A percentile compares a stretch with the other conserved stretches of the same genome.
These are phyloP conservation scores for Penicillium sp. DNA, from an alignment of 2,329 filamentous ascomycete species.

Conservation along the genomic window DNA sequence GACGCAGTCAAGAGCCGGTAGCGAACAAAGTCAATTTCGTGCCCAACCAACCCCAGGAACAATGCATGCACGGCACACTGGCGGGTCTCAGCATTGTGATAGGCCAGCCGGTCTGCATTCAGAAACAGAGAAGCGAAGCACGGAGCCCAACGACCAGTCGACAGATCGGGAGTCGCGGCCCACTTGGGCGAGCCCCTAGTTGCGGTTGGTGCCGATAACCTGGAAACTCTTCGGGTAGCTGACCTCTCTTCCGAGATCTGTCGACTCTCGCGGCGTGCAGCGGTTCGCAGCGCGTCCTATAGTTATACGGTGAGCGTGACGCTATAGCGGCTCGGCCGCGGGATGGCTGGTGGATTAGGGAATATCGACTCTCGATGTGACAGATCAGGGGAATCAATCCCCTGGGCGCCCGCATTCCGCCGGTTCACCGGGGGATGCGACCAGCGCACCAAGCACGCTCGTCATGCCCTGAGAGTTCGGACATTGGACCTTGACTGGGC, in stretches of 20 bases:
- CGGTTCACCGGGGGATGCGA: constrained; percentile 9
- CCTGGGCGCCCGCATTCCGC: constrained; percentile 12
- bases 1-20: constrained; percentile 5
- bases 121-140: constrained; percentile 4
- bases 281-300: constrained; percentile 1
- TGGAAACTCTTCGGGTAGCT: constrained; percentile 2
- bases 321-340: too few relatives aligned
- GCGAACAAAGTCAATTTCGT: constrained; percentile 15
- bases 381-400: constrained; percentile 5
- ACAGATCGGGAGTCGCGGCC: constrained; percentile 14
- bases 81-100: constrained; percentile 10
- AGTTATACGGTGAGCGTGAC: too few relatives aligned
- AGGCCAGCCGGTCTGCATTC: constrained; percentile 11
- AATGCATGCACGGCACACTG: constrained; percentile 13
- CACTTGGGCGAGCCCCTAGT: constrained; percentile 15
- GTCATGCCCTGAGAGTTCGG: too few relatives aligned
- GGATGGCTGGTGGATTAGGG: too few relatives aligned
- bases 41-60: constrained; percentile 18
- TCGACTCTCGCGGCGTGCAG: background rate
- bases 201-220: constrained; percentile 14
- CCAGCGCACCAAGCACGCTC: background rate
- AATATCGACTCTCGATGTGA: constrained; percentile 10
- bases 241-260: background rate
- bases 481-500: too few relatives aligned
- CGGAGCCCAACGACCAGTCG: constrained; percentile 7